Evolutionary conservation across 805 yeast genomes (phyloP).

Genomic region (Vanderwaltozyma polyspora): DNA sequence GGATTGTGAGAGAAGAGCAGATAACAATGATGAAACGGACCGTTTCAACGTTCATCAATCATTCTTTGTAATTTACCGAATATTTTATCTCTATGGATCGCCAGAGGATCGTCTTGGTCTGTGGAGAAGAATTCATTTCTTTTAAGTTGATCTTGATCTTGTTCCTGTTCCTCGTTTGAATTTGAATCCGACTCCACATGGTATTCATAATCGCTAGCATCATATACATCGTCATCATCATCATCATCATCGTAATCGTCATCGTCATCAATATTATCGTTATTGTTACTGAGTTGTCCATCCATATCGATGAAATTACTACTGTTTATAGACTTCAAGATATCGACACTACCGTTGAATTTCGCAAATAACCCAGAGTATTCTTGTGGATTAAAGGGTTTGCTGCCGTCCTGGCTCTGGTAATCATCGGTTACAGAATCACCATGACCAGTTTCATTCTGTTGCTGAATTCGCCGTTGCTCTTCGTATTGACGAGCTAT

Average conservation of each 20-base stretch:
- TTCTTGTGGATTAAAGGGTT: conserved; percentile 1
- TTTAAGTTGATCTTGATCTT: conserved; percentile 47
- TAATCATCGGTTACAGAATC: conserved; percentile 3
- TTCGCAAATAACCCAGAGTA: conserved; percentile 16
- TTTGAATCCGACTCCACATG: no score
- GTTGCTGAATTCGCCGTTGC: not conserved
- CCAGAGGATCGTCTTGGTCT: conserved; percentile 50
- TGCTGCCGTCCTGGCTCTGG: not conserved
- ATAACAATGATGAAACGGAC: no score
- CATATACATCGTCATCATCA: conserved; percentile 69
- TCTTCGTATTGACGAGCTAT: no score
- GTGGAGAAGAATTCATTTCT: conserved; percentile 45
- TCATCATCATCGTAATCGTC: conserved; percentile 34
- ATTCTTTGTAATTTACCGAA: conserved; percentile 46
- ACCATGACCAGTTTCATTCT: not conserved
- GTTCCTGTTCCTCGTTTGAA: conserved; percentile 17
- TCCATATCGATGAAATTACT: conserved; percentile 27
- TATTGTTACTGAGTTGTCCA: conserved; percentile 5
- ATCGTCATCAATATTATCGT: conserved; percentile 20
- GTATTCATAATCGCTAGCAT: conserved; percentile 22
- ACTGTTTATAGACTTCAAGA: conserved; percentile 15
- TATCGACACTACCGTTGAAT: conserved; percentile 14
- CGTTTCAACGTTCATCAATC: conserved; percentile 31
- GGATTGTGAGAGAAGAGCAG: no score
- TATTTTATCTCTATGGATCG: conserved; percentile 51